Evolutionary conservation across 2,329 filamentous ascomycete species (phyloP), one percentile per base, ranked within the genome.

Genomic region (Pyricularia grisea): DNA sequence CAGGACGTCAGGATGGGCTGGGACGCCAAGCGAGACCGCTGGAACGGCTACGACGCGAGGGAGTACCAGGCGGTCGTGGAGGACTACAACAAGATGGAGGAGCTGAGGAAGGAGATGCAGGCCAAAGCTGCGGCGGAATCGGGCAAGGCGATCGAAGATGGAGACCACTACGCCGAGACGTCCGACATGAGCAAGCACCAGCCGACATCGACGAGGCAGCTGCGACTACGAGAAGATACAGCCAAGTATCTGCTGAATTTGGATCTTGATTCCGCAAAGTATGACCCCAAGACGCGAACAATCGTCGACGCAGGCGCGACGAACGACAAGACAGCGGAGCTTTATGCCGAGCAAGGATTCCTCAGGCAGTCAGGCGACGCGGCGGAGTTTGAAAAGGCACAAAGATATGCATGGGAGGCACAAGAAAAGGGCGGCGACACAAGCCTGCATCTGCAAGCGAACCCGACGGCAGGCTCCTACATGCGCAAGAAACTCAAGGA

Each of bases 21-120:
- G 92, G 96, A 99, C 78, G 95, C 95, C 27, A 99, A 99, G 82
- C 87, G 95, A 73, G 95, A 99, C 81, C 88, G 94, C 63, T 99
- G 95, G 94, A 97, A 97, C 77, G 94, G 94, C n/a, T 99, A 97
- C 79, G 94, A 98, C 77, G 83, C 93, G 0, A 88, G 87, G 72
- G 92, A 98, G 78, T 98, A 97, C 77, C 85, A 88, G 70, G 84
- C 87, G 71, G 92, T 98, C n/a, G 89, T 98, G 60, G 89, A 97
- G 67, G 92, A 97, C 74, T 97, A 92, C 78, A 90, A 95, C 71
- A 88, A 94, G 76, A 82, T 97, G 78, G 94, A 97, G 77, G 88
- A 90, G 72, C 81, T 97, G 71, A 81, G 85, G n/a, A 82, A 85
- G 74, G 81, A 81, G 72, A 75, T 84, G 72, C 79, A 78, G 27